Base-by-base conservation (phyloP, 179 eudicot species). In the Sideroxylon spinosum region DNA sequence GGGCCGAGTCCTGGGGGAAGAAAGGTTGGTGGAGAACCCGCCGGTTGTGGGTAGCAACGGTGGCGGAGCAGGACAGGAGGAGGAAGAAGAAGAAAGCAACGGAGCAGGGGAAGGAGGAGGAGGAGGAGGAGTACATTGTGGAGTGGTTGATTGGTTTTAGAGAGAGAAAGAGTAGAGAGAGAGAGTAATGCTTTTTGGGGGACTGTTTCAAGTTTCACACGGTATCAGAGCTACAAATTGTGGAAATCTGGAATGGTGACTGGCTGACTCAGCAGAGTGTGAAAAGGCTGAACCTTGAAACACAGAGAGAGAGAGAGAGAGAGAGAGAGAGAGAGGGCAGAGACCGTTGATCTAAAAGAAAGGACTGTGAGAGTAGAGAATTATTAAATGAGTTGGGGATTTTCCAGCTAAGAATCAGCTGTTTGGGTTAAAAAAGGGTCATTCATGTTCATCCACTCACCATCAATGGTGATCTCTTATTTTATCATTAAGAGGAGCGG, bases 21-120 rank as follows among this genome's bases (percentile, higher is more conserved):
- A 88, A 89, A 0, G 98, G 94, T 71, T 93, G 92, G 85, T 93
- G 98, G 82, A 94, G 97, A 79, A 83, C 82, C 6, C 95, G 97
- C 79, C 95, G 97, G 89, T 65, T 63, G 77, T 68, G 50, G 23
- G 79, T 7, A 68, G 80, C 50, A 71, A 70, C 6, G 83, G 78
- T 32, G 71, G 79, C 17, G 73, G 79, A 9, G 78, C 11, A 0
- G 87, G 28, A 0, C 19, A 7, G 44, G 8, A 64, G 7, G 73
- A 64, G 73, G 20, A 9, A 70, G 44, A 78, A 28, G 82, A 75
- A 37, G 71, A 68, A 79, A 76, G 87, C 49, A 81, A 83, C 50
- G 26, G 76, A 74, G 66, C n/a, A n/a, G n/a, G n/a, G n/a, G n/a
- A 49, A 46, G 82, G 55, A 57, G 44, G 53, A 8, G 68, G 78